Evolutionary conservation across 2,329 filamentous ascomycete genomes (phyloP), one percentile per base, ranked within the genome.

Genomic region (Coleophoma eucalyptorum): DNA sequence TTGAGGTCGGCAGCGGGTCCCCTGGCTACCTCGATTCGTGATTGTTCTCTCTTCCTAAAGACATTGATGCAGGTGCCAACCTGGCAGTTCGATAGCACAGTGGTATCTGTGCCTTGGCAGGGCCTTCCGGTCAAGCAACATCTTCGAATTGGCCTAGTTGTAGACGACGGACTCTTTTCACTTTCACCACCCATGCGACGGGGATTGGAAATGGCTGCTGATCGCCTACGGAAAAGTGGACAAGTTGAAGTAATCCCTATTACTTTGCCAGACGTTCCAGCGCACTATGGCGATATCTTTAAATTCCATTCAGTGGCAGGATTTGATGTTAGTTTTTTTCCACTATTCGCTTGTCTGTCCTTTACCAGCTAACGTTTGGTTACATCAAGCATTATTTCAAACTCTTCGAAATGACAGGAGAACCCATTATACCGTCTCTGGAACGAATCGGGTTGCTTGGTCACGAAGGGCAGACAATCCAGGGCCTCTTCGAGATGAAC

Each of bases 231-330:
- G 12, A 35, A 32, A 1, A 62, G 69, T 63, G 20, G 64, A 7
- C 72, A 72, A 2, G 66, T 86, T 20, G 70, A 80, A 41, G 69
- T 83, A 2, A 69, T 85, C 0, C 76, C 83, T n/a, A 67, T 86
- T 47, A 73, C 77, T 12, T 71, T 80, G 13, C 75, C 77, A 19
- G 53, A 61, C 37, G 58, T 32, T 18, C 16, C 50, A n/a, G 5
- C 37, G 16, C 57, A 21, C 65, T 26, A 60, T 65, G 1, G 60
- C 59, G 5, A 60, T 75, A 4, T 76, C 76, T 57, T 78, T 73
- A 54, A 59, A 54, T 19, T n/a, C n/a, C n/a, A n/a, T n/a, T n/a
- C n/a, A n/a, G n/a, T n/a, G n/a, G n/a, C n/a, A n/a, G n/a, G n/a
- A n/a, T n/a, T n/a, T n/a, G n/a, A n/a, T n/a, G n/a, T n/a, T n/a